These are phyloP conservation scores for Aquilaria sinensis DNA, from an alignment of 345 rosid species.

Conservation along the genomic window DNA sequence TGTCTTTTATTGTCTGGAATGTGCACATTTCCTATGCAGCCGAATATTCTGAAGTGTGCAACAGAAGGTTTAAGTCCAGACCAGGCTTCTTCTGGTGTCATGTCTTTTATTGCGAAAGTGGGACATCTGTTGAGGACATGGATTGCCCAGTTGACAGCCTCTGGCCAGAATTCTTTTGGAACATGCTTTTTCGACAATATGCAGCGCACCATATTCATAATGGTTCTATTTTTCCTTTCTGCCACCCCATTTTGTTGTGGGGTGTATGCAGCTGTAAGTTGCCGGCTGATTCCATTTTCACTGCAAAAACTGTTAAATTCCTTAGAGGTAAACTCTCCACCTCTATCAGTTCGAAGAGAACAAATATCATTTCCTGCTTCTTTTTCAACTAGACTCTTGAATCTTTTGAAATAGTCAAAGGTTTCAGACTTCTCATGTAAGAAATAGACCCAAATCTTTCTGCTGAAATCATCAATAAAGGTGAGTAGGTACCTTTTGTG, in stretches of 20 bases:
- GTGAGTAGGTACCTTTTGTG: no score
- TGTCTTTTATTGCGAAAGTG: background rate
- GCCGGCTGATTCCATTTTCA: no score
- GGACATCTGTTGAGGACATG: slow-evolving; percentile 10
- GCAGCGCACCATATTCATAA: slow-evolving; percentile 18
- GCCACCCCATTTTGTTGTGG: no score
- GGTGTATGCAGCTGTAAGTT: no score
- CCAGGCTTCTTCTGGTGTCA: no score
- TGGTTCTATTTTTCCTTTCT: background rate
- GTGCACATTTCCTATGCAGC: no score
- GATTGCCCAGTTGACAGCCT: slow-evolving; percentile 2
- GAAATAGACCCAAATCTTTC: no score
- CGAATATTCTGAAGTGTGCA: no score
- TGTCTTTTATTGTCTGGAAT: no score
- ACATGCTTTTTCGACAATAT: background rate
- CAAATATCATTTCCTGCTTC: background rate
- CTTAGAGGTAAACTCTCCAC: background rate
- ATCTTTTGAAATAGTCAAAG: background rate
- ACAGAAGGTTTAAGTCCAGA: no score
- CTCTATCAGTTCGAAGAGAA: background rate
- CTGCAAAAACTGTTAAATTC: no score
- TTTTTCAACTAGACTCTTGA: background rate
- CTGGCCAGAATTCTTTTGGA: slow-evolving; percentile 11
- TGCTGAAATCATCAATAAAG: no score
- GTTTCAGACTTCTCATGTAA: slow-evolving; percentile 2